A percentile compares a stretch with the other conserved stretches of the same genome.
phyloP scores from a whole-genome alignment of 257 asterid species.

The Gentiana straminea region DNA sequence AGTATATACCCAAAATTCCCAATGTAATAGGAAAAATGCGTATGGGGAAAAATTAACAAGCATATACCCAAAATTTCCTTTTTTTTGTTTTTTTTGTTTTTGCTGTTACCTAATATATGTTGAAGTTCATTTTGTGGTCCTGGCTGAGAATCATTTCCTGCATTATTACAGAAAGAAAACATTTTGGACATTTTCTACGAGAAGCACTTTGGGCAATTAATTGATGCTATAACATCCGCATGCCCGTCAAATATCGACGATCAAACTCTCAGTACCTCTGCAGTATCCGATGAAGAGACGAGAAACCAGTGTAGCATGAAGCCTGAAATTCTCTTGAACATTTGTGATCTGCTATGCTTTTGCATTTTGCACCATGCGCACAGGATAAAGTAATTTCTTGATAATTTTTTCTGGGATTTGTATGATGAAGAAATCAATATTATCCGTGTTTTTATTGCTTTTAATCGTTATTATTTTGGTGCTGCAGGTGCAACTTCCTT shows the following conservation, averaged over 20 bases:
- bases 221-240: conserved; percentile 70
- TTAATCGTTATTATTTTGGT: no score
- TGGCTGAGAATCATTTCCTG: conserved; percentile 1
- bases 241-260: conserved; percentile 40
- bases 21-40: no score
- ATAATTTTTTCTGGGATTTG: conserved; percentile 6
- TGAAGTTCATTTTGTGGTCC: no score
- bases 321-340: conserved; percentile 80
- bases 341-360: conserved; percentile 92
- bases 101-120: no score
- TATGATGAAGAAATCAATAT: background rate
- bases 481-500: conserved; percentile 79
- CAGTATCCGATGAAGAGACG: conserved; percentile 33
- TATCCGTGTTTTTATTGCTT: no score
- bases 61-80: no score
- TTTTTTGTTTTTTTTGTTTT: no score
- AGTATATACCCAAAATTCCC: no score
- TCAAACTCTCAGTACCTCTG: conserved; percentile 25
- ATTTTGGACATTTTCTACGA: conserved; percentile 81
- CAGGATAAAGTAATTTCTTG: conserved; percentile 67
- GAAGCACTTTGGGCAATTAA: conserved; percentile 68
- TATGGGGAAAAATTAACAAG: background rate
- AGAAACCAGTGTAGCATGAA: conserved; percentile 40
- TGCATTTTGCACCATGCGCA: conserved; percentile 89
- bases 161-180: conserved; percentile 69